Percentiles rank a stretch among this genome's conserved stretches.
These are phyloP conservation scores for Hortiboletus campestris DNA, from an alignment of 768 basidiomycete species.

Conservation along the genomic window DNA sequence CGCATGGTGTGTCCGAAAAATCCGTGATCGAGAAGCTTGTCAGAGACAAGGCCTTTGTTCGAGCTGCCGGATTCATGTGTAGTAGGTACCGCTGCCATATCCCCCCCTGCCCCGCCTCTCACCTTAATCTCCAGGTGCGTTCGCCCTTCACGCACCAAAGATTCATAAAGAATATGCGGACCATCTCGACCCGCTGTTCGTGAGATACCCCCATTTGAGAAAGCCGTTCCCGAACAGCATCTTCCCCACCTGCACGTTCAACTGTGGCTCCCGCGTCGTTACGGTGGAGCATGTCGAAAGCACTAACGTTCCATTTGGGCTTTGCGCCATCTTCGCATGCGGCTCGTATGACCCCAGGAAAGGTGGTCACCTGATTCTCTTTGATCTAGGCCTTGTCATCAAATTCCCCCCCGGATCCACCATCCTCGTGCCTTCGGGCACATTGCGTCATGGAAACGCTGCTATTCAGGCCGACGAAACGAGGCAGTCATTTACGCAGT, in stretches of 20 bases:
- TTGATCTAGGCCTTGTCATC: neutral
- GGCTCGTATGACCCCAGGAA: neutral
- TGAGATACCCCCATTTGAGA: neutral
- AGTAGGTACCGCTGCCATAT: neutral
- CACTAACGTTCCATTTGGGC: too few relatives aligned
- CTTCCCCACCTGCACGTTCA: neutral
- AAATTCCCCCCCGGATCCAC: neutral
- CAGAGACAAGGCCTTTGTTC: neutral
- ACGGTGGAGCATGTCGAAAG: too few relatives aligned
- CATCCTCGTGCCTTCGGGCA: neutral
- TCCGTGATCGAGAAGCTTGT: too few relatives aligned
- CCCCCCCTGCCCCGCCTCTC: too few relatives aligned
- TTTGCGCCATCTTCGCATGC: too few relatives aligned
- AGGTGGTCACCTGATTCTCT: neutral
- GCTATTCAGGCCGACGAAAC: neutral
- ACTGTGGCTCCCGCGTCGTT: neutral
- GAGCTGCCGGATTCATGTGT: neutral
- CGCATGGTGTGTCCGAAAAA: too few relatives aligned
- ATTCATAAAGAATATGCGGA: neutral
- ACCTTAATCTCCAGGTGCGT: too few relatives aligned
- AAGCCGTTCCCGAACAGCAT: neutral
- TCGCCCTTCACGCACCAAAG: neutral
- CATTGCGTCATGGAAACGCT: neutral
- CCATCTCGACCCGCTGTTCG: too few relatives aligned
- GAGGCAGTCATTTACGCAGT: slow-evolving; percentile 1